A percentile compares a stretch with the other conserved stretches of the same genome.
phyloP scores from a whole-genome alignment of 495 filamentous ascomycete genomes.

The Immersiella caudata region DNA sequence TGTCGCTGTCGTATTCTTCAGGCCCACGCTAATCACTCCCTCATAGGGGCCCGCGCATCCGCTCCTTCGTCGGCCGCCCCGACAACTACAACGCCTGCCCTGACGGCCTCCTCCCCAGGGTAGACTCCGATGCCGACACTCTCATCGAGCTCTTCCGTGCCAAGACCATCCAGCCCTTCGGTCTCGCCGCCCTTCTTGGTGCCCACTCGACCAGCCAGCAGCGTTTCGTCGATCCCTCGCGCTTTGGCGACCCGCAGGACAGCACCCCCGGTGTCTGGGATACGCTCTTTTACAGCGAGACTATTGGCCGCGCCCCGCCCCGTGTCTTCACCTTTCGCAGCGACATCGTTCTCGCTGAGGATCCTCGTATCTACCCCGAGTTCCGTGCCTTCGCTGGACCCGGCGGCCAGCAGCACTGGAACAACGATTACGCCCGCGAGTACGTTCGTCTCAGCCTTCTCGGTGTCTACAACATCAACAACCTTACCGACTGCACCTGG shows the following conservation, averaged over 20 bases:
- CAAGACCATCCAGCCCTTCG: conserved; percentile 52
- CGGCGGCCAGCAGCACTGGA: conserved; percentile 37
- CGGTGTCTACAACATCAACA: conserved; percentile 47
- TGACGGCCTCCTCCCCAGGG: conserved; percentile 34
- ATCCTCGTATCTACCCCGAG: conserved; percentile 36
- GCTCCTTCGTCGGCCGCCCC: conserved; percentile 37
- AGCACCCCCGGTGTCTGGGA: conserved; percentile 43
- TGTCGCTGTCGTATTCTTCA: background rate
- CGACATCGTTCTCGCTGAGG: conserved; percentile 45
- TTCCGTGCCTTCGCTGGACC: conserved; percentile 37
- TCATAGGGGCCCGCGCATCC: conserved; percentile 39
- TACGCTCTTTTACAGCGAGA: conserved; percentile 50
- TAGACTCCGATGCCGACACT: conserved; percentile 27
- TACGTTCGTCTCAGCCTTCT: conserved; percentile 47
- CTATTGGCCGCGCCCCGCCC: conserved; percentile 38
- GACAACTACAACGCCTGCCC: conserved; percentile 32
- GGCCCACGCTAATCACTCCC: background rate
- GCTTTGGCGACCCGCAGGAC: conserved; percentile 41
- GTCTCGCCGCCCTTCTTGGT: conserved; percentile 53
- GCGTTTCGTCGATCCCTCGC: conserved; percentile 44
- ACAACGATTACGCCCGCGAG: conserved; percentile 40
- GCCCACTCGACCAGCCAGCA: conserved; percentile 53
- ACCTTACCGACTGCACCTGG: conserved; percentile 43
- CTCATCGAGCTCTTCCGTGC: conserved; percentile 47
- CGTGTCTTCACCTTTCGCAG: conserved; percentile 50